These are phyloP conservation scores for Aspergillus texensis DNA, from an alignment of 2,329 filamentous ascomycete species.

Conservation along the genomic window DNA sequence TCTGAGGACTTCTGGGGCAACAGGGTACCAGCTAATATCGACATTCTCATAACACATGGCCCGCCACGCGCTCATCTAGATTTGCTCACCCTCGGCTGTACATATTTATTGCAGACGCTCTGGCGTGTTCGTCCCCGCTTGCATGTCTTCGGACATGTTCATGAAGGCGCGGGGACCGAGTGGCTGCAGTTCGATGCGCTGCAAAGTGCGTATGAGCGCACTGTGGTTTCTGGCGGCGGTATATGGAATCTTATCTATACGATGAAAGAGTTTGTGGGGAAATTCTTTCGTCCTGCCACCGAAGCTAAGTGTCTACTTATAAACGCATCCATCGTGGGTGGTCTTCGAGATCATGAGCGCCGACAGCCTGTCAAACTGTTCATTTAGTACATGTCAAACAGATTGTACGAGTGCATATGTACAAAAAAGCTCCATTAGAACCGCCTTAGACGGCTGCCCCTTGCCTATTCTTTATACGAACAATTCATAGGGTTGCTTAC, in stretches of 20 bases:
- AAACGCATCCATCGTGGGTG: conserved; percentile 22
- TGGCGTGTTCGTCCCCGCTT: conserved; percentile 73
- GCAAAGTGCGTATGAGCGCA: conserved; percentile 22
- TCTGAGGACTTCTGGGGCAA: no score
- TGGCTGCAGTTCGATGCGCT: conserved; percentile 21
- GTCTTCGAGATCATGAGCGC: conserved; percentile 21
- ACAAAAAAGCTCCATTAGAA: no score
- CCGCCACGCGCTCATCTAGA: conserved; percentile 72
- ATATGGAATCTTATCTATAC: conserved; percentile 20
- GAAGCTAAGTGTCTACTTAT: conserved; percentile 28
- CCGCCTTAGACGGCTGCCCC: no score
- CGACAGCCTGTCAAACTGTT: conserved; percentile 18
- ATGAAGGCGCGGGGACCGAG: conserved; percentile 48
- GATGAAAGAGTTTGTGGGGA: conserved; percentile 10
- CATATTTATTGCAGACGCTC: conserved; percentile 65
- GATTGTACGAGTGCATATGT: no score
- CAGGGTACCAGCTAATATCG: conserved; percentile 30
- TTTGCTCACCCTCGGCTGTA: conserved; percentile 60
- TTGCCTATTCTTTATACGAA: not conserved
- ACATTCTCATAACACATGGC: conserved; percentile 76
- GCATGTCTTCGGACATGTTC: conserved; percentile 81
- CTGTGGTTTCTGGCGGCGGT: conserved; percentile 17
- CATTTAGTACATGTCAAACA: conserved; percentile 7
- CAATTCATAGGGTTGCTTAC: not conserved
- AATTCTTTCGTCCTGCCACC: conserved; percentile 4